Percentiles rank a stretch among this genome's conserved stretches.
Conservation (phyloP, 2,329 filamentous ascomycete species). For the Clarireedia monteithiana region DNA sequence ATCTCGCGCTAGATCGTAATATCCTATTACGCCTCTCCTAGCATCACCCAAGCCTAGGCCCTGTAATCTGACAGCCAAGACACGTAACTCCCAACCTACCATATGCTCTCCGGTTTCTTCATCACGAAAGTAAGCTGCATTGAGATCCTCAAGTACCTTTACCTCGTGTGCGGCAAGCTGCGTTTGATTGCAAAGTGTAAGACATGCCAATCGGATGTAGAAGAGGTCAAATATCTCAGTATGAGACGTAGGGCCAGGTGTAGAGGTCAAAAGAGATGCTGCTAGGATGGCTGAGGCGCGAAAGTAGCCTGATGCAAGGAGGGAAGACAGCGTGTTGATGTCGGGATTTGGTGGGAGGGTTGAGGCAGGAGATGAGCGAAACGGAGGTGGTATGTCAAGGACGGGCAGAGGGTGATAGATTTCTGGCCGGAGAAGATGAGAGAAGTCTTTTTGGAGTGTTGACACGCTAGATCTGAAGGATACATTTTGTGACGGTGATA, state of each 20-base stretch:
- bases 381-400: slow-evolving; percentile 52
- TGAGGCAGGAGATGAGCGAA: slow-evolving; percentile 51
- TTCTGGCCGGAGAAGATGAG: slow-evolving; percentile 69
- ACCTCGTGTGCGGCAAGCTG: slow-evolving; percentile 61
- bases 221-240: slow-evolving; percentile 66
- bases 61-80: slow-evolving; percentile 76
- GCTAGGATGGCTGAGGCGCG: slow-evolving; percentile 67
- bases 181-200: slow-evolving; percentile 70
- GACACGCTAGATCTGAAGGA: slow-evolving; percentile 26
- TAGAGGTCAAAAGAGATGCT: slow-evolving; percentile 50
- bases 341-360: slow-evolving; percentile 49
- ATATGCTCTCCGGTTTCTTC: slow-evolving; percentile 51
- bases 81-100: slow-evolving; percentile 79
- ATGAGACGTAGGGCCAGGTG: slow-evolving; percentile 48
- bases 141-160: slow-evolving; percentile 55
- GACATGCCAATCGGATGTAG: slow-evolving; percentile 72
- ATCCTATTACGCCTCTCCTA: slow-evolving; percentile 76
- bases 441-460: slow-evolving; percentile 60
- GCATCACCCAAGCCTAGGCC: slow-evolving; percentile 81
- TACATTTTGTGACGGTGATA: slow-evolving; percentile 22
- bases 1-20: slow-evolving; percentile 81
- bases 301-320: slow-evolving; percentile 70
- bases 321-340: slow-evolving; percentile 54
- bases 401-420: slow-evolving; percentile 76
- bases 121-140: slow-evolving; percentile 47